Evolutionary conservation across 768 basidiomycete genomes (phyloP), one percentile per base, ranked within the genome.

Genomic region (Leccinum subgranulosum): DNA sequence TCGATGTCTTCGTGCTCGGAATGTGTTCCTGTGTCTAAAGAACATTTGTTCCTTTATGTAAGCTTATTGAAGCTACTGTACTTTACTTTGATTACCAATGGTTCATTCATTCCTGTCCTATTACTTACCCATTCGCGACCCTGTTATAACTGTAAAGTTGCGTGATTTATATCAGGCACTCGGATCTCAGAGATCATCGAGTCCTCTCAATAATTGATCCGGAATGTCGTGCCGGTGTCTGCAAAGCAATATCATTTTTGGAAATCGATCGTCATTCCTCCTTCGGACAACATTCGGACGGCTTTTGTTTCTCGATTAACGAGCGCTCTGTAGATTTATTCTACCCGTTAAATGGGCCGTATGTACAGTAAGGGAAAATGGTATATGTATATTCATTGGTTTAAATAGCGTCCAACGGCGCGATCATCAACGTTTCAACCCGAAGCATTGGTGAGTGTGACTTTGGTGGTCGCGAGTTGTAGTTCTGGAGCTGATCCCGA

Each of bases 391-490:
- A 4, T 41, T 34, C 15, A 34, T 34, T 15, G 33, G 33, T 12
- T 7, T 25, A 8, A 21, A 29, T 21, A 11, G 11, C n/a, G 12
- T 28, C n/a, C 8, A 25, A 25, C 3, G 46, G 23, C 10, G n/a
- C 25, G 17, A 23, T 34, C 14, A 54, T 41, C n/a, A 19, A n/a
- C 10, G 9, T 41, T 41, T 57, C 23, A 48, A 19, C 55, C 54
- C 0, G 0, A 0, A 5, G 2, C 19, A 3, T 12, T 12, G 4
- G 0, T 0, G 10, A 39, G 0, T 2, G 1, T 9, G 2, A 48
- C 0, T 21, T 4, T 4, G 21, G 6, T 19, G 11, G 17, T 41
- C 6, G 28, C 23, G 8, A 6, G n/a, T 3, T 54, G 9, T 33
- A 50, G 12, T 3, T 3, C 4, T 27, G 17, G 28, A 10, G 39